phyloP scores from a whole-genome alignment of 2,329 filamentous ascomycete species.

The Graphilbum sp. region DNA sequence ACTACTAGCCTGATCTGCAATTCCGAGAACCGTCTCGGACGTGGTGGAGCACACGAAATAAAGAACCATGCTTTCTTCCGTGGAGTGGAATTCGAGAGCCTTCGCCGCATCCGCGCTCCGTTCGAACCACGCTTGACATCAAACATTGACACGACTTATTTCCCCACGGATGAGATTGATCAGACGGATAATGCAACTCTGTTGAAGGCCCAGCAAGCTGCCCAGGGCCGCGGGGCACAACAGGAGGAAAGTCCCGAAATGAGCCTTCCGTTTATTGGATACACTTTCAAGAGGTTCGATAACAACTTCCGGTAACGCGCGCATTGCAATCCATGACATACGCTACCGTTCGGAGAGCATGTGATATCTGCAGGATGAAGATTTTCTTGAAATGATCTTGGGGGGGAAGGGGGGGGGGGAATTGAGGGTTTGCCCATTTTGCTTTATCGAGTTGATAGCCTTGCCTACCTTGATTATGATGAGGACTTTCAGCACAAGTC shows the following conservation, averaged over 20 bases:
- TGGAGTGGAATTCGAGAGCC: constrained; percentile 84
- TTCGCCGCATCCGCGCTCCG: constrained; percentile 83
- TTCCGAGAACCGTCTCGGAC: constrained; percentile 77
- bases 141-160: constrained; percentile 93
- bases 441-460: no score
- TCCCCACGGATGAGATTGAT: constrained; percentile 96
- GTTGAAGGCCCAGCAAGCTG: constrained; percentile 63
- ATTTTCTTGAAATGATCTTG: no score
- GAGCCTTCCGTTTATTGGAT: constrained; percentile 89
- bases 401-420: no score
- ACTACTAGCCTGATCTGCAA: constrained; percentile 74
- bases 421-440: no score
- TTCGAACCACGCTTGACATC: constrained; percentile 90
- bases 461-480: no score
- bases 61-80: constrained; percentile 93
- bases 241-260: constrained; percentile 79
- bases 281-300: constrained; percentile 94
- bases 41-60: constrained; percentile 76
- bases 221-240: constrained; percentile 36
- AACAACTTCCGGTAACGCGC: constrained; percentile 49
- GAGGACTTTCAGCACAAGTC: no score
- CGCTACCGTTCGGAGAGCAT: no score
- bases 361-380: no score
- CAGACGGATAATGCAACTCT: constrained; percentile 86
- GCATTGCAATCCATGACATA: no score